A percentile compares a stretch with the other conserved stretches of the same genome.
Evolutionary conservation across 768 basidiomycete species (phyloP).

Genomic region (Lanmaoa pseudosensibilis): DNA sequence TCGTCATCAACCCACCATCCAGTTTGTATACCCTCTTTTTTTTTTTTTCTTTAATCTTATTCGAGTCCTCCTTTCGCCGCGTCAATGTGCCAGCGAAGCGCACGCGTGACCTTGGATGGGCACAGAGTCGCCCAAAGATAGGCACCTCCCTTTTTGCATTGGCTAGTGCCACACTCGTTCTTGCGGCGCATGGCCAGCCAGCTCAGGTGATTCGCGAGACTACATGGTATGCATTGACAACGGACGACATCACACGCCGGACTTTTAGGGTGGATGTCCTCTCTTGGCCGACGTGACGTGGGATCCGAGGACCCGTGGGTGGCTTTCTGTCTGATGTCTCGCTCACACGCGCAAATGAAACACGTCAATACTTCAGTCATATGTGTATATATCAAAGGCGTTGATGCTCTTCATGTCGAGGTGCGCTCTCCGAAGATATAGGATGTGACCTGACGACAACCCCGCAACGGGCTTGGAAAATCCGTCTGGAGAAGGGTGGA

Average conservation of each 20-base stretch:
- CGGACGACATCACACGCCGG: slow-evolving; percentile 8
- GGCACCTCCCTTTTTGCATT: slow-evolving; percentile 8
- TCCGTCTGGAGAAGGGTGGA: not conserved
- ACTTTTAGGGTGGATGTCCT: not conserved
- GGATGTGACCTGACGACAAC: slow-evolving; percentile 3
- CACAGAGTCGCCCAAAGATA: slow-evolving; percentile 4
- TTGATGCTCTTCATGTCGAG: not conserved
- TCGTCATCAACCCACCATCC: not conserved
- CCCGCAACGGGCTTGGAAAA: slow-evolving; percentile 1
- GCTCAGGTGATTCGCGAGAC: slow-evolving; percentile 6
- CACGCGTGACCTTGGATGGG: too few relatives aligned
- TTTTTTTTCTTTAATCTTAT: slow-evolving; percentile 2
- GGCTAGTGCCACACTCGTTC: not conserved
- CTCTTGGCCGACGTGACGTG: not conserved
- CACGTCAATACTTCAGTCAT: slow-evolving; percentile 2
- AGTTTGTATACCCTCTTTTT: not conserved
- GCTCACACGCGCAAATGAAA: slow-evolving; percentile 22
- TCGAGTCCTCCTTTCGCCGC: not conserved
- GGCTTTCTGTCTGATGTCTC: not conserved
- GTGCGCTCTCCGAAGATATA: slow-evolving; percentile 6
- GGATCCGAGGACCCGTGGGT: slow-evolving; percentile 22
- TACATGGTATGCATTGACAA: not conserved
- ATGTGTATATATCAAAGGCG: not conserved
- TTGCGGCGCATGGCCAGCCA: slow-evolving; percentile 8
- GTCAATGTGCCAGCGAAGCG: slow-evolving; percentile 2